Evolutionary conservation across 1,284 basidiomycete species (phyloP).

Genomic region (Sphagnurus paluster): DNA sequence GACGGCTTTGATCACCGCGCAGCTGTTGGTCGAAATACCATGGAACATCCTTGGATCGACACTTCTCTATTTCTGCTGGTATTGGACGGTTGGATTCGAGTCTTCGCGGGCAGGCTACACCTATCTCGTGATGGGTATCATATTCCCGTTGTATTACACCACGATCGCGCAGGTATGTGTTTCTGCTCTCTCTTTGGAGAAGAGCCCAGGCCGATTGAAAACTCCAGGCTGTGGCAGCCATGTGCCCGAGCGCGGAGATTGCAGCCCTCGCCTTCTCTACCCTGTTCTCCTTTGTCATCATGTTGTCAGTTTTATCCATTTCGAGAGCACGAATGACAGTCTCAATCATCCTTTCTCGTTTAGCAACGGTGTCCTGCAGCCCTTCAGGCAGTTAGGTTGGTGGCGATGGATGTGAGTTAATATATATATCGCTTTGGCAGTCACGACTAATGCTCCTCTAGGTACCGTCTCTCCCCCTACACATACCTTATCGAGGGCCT

Average conservation of each 20-base stretch:
- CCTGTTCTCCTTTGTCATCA: constrained; percentile 60
- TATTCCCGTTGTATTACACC: constrained; percentile 60
- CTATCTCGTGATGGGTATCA: constrained; percentile 51
- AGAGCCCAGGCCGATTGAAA: too few species aligned
- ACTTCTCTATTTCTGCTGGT: constrained; percentile 68
- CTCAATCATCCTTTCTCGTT: constrained; percentile 15
- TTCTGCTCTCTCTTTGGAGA: too few species aligned
- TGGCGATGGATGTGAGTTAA: constrained; percentile 51
- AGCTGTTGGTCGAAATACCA: constrained; percentile 63
- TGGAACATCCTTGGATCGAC: constrained; percentile 64
- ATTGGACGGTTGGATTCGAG: constrained; percentile 66
- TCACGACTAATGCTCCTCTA: constrained; percentile 31
- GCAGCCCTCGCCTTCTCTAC: constrained; percentile 56
- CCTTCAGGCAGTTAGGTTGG: constrained; percentile 61
- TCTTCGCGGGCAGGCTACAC: constrained; percentile 55
- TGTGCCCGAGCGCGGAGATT: constrained; percentile 40
- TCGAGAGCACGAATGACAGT: too few species aligned
- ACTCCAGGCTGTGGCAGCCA: constrained; percentile 39
- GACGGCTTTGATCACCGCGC: constrained; percentile 68
- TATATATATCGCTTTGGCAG: neutral
- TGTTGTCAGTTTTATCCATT: constrained; percentile 47
- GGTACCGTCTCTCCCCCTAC: constrained; percentile 76
- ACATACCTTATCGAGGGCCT: constrained; percentile 59
- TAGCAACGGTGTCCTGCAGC: constrained; percentile 55
- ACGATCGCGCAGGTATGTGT: too few species aligned